These are phyloP conservation scores for Fragosphaeria purpurea DNA, from an alignment of 2,329 filamentous ascomycete genomes.

Conservation along the genomic window DNA sequence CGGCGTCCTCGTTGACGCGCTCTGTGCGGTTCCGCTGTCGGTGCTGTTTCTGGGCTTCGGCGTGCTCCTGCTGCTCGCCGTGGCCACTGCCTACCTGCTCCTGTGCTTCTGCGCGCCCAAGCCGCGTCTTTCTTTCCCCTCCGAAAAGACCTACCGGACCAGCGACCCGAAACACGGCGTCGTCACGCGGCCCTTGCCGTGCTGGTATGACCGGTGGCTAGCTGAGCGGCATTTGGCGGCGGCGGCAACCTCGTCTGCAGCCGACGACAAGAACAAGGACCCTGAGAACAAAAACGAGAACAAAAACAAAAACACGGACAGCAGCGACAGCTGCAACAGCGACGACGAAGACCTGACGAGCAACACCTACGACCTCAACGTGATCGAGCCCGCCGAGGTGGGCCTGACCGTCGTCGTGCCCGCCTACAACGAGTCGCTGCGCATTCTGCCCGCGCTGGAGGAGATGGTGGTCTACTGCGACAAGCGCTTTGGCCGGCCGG, in stretches of 20 bases:
- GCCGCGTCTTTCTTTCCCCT: conserved; percentile 61
- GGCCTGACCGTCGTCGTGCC: conserved; percentile 88
- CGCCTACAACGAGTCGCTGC: conserved; percentile 86
- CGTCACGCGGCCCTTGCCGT: conserved; percentile 53
- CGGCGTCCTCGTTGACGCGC: conserved; percentile 1
- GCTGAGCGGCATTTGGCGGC: conserved; percentile 41
- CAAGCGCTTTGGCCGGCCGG: conserved; percentile 54
- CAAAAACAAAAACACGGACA: background rate
- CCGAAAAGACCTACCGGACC: conserved; percentile 80
- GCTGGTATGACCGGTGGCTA: conserved; percentile 76
- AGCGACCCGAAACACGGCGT: conserved; percentile 52
- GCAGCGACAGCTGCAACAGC: background rate
- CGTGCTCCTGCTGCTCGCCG: conserved; percentile 2
- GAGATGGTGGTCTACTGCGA: conserved; percentile 86
- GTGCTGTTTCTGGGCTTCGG: conserved; percentile 10
- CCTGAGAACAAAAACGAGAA: background rate
- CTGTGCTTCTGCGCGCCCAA: conserved; percentile 70
- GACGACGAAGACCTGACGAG: conserved; percentile 18
- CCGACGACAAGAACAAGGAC: background rate
- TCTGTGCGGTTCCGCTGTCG: conserved; percentile 6
- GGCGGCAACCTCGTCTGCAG: background rate
- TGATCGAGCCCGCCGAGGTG: conserved; percentile 67
- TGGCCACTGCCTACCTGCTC: conserved; percentile 43
- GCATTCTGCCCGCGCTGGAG: conserved; percentile 74
- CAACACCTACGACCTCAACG: conserved; percentile 37